These are phyloP conservation scores for Nasturtium officinale DNA, from an alignment of 345 rosid genomes.

Conservation along the genomic window DNA sequence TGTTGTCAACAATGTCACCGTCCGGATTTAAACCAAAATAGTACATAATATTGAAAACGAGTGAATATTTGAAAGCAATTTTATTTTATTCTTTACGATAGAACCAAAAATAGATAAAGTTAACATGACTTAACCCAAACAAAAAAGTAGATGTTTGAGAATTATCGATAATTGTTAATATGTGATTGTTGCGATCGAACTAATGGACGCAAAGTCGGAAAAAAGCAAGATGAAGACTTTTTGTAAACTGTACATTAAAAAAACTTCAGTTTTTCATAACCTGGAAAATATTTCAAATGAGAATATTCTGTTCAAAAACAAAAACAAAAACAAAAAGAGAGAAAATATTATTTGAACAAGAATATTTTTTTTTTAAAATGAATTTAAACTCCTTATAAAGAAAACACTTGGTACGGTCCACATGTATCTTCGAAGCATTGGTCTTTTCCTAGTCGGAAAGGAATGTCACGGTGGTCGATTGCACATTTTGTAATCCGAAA, in stretches of 20 bases:
- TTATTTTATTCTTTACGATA: not conserved
- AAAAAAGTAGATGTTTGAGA: not conserved
- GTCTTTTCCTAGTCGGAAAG: slow-evolving; percentile 35
- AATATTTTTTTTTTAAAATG: not conserved
- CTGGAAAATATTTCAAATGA: not conserved
- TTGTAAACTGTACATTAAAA: not conserved
- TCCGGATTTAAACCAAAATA: not conserved
- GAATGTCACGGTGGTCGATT: slow-evolving; percentile 23
- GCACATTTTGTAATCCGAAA: not conserved
- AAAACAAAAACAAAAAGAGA: not conserved
- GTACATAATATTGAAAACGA: too few species aligned
- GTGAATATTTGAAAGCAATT: not conserved
- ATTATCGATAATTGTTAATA: not conserved
- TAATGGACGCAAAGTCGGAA: not conserved
- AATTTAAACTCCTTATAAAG: not conserved
- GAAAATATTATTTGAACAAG: not conserved
- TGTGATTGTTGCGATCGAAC: not conserved
- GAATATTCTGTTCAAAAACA: not conserved
- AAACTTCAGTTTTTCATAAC: not conserved
- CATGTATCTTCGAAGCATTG: slow-evolving; percentile 21
- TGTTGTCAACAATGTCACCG: not conserved
- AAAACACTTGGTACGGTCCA: slow-evolving; percentile 17
- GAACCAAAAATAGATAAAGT: not conserved
- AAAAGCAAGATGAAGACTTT: not conserved
- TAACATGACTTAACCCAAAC: too few species aligned